Base-by-base conservation (phyloP, 2,329 filamentous ascomycete species). In the Monosporascus cannonballus region DNA sequence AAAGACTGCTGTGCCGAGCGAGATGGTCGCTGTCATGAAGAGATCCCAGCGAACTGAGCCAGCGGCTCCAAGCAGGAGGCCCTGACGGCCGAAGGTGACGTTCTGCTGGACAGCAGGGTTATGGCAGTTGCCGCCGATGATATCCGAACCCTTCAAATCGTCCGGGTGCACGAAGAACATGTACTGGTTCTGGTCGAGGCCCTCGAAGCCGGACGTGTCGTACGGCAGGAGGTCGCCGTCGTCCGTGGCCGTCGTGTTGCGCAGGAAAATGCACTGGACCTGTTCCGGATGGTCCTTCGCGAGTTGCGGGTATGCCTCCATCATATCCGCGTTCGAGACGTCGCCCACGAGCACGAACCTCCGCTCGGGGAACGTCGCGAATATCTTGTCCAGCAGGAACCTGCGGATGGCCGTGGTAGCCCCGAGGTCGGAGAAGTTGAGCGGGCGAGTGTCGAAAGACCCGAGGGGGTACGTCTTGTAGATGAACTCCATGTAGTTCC, bases 401-500 rank as follows among this genome's bases (percentile, higher is more conserved):
- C 80, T 80, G 47, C 89, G 85, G 64, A 91, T 88, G 6, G 79
- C 79, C 38, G 91, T 76, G 0, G 87, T 90, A 4, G 85, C 87
- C n/a, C 71, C 75, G 14, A 87, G 75, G 58, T 91, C 86, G n/a
- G 80, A 86, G 72, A 92, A 90, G 74, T 92, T 91, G 20, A 92
- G 78, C 0, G 89, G 87, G 0, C 87, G 80, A 1, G 86, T 90
- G 62, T 92, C 88, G 65, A 90, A 90, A 42, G 83, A 87, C 44
- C 89, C 89, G 15, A 84, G 79, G 0, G 89, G 89, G 65, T 92
- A 92, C 6, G 80, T 89, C 63, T 82, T 80, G 75, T 87, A 91
- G 67, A 92, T 90, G 69, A 87, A 86, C 54, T 87, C 79, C 86
- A 90, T 90, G 71, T 92, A 92, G 59, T 85, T 86, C 42, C 87